phyloP scores from a whole-genome alignment of 148 eudicot species.

The Rhododendron kiyosumense region DNA sequence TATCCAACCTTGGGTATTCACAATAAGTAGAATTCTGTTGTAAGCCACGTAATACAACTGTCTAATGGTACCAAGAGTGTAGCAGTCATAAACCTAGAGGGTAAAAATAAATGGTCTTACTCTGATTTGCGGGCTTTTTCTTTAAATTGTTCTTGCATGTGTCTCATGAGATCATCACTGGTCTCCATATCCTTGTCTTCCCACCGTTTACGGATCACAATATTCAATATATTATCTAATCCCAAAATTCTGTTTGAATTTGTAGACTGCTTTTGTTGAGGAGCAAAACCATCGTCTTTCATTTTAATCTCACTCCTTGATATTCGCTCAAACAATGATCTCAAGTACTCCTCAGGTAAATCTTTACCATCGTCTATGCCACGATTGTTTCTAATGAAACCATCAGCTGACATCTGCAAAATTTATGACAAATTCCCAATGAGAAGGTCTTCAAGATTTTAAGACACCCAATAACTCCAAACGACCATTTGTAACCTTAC shows the following conservation, averaged over 20 bases:
- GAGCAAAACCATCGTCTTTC: slow-evolving; percentile 80
- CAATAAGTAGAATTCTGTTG: not conserved
- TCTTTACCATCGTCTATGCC: slow-evolving; percentile 99
- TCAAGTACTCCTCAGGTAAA: slow-evolving; percentile 84
- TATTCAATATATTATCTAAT: slow-evolving; percentile 86
- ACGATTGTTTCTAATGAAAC: slow-evolving; percentile 91
- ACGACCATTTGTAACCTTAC: slow-evolving; percentile 28
- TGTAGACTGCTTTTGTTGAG: slow-evolving; percentile 72
- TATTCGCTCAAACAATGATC: slow-evolving; percentile 85
- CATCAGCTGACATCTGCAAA: slow-evolving; percentile 93
- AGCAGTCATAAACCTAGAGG: not conserved
- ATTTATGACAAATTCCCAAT: slow-evolving; percentile 2
- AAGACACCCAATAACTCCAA: slow-evolving; percentile 3
- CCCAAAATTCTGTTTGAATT: slow-evolving; percentile 83
- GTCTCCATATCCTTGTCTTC: slow-evolving; percentile 75
- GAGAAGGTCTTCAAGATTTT: not conserved
- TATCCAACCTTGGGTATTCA: not conserved
- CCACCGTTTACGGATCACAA: slow-evolving; percentile 82
- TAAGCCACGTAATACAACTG: not conserved
- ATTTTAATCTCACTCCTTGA: slow-evolving; percentile 92
- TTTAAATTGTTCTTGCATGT: slow-evolving; percentile 98
- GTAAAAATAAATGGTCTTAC: slow-evolving; percentile 46
- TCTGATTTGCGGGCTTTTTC: slow-evolving; percentile 99
- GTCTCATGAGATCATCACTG: slow-evolving; percentile 87
- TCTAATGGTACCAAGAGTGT: not conserved